phyloP scores from a whole-genome alignment of 306 rosid genomes.

The Cicer pinnatifidum region DNA sequence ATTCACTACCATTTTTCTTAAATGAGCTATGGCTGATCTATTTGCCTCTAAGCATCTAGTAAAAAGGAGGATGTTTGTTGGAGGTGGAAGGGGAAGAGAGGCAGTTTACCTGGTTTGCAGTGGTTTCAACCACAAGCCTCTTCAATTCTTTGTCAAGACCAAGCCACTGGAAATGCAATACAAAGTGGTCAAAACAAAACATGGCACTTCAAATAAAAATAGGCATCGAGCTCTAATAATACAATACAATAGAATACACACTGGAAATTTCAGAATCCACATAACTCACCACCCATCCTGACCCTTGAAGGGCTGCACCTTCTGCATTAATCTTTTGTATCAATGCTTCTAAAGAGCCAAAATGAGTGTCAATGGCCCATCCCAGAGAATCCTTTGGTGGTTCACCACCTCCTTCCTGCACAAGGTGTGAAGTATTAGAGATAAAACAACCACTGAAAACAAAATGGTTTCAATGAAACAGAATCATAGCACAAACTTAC shows the following conservation, averaged over 20 bases:
- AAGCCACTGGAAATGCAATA: conserved; percentile 79
- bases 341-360: conserved; percentile 75
- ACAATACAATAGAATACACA: conserved; percentile 24
- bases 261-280: conserved; percentile 38
- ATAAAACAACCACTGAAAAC: conserved; percentile 18
- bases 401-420: conserved; percentile 98
- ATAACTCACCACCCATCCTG: conserved; percentile 98
- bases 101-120: conserved; percentile 81
- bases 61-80: background rate
- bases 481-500: conserved; percentile 52
- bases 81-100: conserved; percentile 23
- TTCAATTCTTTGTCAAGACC: conserved; percentile 88
- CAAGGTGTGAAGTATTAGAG: conserved; percentile 24
- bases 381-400: conserved; percentile 75
- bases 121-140: conserved; percentile 89
- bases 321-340: conserved; percentile 72
- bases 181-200: conserved; percentile 31
- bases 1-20: background rate
- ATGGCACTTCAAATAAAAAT: conserved; percentile 21
- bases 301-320: conserved; percentile 96
- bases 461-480: background rate
- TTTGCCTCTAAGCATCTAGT: conserved; percentile 14
- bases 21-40: conserved; percentile 8
- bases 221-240: conserved; percentile 3
- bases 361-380: conserved; percentile 81